Evolutionary conservation across 2,329 filamentous ascomycete species (phyloP).

Genomic region (Ophiocordyceps camponoti-rufipedis): DNA sequence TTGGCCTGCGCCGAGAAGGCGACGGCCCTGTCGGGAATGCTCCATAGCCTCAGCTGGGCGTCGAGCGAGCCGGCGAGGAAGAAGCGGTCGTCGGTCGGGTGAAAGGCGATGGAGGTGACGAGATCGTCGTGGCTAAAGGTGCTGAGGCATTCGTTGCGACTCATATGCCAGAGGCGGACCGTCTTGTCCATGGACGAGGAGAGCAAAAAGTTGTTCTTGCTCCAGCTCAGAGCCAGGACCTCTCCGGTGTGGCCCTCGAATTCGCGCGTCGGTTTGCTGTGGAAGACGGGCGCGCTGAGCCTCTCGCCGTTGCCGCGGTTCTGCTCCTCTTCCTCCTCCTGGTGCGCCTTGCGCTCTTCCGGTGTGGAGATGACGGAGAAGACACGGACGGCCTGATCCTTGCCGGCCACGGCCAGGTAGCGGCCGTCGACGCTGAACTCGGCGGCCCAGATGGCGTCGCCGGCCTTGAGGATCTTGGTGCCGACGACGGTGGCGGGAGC

Average conservation of each 20-base stretch:
- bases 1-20: constrained; percentile 61
- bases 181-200: constrained; percentile 98
- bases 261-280: constrained; percentile 56
- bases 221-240: constrained; percentile 87
- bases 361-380: constrained; percentile 75
- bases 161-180: constrained; percentile 84
- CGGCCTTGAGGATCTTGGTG: constrained; percentile 22
- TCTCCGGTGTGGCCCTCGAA: constrained; percentile 73
- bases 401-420: constrained; percentile 81
- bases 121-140: constrained; percentile 92
- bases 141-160: constrained; percentile 68
- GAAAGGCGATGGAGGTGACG: constrained; percentile 86
- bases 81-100: constrained; percentile 88
- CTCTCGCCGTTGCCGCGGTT: constrained; percentile 28
- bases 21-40: constrained; percentile 88
- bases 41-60: constrained; percentile 78
- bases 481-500: constrained; percentile 18
- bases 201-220: constrained; percentile 94
- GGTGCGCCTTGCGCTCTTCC: constrained; percentile 59
- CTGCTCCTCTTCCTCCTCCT: constrained; percentile 35
- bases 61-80: constrained; percentile 90
- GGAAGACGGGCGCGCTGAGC: constrained; percentile 81
- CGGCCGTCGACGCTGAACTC: constrained; percentile 86
- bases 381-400: constrained; percentile 68
- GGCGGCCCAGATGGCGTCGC: constrained; percentile 72